Evolutionary conservation across 495 filamentous ascomycete genomes (phyloP).

Genomic region (Trichocladium antarcticum): DNA sequence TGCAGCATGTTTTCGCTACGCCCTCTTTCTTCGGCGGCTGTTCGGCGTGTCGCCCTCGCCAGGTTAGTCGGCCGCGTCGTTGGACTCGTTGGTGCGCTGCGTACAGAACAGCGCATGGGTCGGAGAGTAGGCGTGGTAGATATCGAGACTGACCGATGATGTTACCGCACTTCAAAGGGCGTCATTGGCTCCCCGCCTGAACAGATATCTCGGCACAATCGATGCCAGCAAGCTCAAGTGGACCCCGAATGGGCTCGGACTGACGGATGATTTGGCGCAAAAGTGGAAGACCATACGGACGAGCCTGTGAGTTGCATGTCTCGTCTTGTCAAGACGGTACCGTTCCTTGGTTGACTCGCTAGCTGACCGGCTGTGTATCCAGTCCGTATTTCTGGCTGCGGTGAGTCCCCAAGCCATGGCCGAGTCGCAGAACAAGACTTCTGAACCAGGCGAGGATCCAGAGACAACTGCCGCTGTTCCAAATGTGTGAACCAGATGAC

Average conservation of each 20-base stretch:
- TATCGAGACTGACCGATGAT: not conserved
- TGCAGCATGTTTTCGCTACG: not conserved
- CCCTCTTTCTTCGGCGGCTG: not conserved
- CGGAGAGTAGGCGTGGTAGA: not conserved
- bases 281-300: too few relatives aligned
- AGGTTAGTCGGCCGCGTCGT: constrained; percentile 1
- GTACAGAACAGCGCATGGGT: too few relatives aligned
- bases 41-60: not conserved
- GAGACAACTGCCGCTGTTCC: constrained; percentile 72
- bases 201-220: too few relatives aligned
- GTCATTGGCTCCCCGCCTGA: too few relatives aligned
- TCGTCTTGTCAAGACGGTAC: too few relatives aligned
- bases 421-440: not conserved
- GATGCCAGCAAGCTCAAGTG: too few relatives aligned
- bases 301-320: not conserved
- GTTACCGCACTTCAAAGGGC: too few relatives aligned
- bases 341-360: not conserved
- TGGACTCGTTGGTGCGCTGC: too few relatives aligned
- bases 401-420: constrained; percentile 16
- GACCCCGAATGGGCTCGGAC: too few relatives aligned
- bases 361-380: not conserved
- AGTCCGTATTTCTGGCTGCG: constrained; percentile 30
- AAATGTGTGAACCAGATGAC: constrained; percentile 69
- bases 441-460: constrained; percentile 18
- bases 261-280: too few relatives aligned